Base-by-base conservation (phyloP, 1,284 basidiomycete species). In the Sphagnurus paluster region DNA sequence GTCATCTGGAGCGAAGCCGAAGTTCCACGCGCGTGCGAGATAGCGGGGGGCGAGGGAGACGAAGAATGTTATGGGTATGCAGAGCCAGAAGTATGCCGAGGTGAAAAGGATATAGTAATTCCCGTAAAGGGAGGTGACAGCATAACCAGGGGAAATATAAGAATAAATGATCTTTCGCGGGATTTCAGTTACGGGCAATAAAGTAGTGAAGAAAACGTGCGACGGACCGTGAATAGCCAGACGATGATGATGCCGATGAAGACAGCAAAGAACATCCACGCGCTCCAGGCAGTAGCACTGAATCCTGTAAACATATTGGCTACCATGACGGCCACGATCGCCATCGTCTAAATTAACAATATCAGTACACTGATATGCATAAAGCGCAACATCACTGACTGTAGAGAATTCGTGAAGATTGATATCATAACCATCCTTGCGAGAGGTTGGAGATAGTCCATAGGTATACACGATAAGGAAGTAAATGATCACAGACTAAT, bases 61-160 rank as follows among this genome's bases (percentile, higher is more conserved):
- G 50, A 84, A 66, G 52, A 90, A 62, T 21, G 84, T 82, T 50
- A 96, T 72, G n/a, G 85, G 73, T 49, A 91, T 71, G 37, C 80
- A 78, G 53, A 96, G 76, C 91, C 93, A 98, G 72, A 90, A 98
- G 62, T 86, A 82, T 1, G 90, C 82, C 1, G 94, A 92, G 2
- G 65, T 71, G 80, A 96, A 97, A 32, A 97, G 75, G 70, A 80
- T 86, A 48, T 79, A 64, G 66, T 90, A 70, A 71, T 87, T 88
- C 46, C 91, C 84, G 60, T 78, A 93, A 4, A 87, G 71, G 13
- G 69, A 66, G 1, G 87, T 87, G 34, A 69, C 64, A 61, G 85
- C 74, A 67, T 78, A 83, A 8, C 76, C 74, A 3, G 92, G 92
- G 2, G 79, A 71, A 57, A 94, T 80, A 42, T 80, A 55, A 8